Percentiles rank a stretch among this genome's conserved stretches.
Conservation (phyloP, 2,329 filamentous ascomycete genomes). For the Aureobasidium sp. region DNA sequence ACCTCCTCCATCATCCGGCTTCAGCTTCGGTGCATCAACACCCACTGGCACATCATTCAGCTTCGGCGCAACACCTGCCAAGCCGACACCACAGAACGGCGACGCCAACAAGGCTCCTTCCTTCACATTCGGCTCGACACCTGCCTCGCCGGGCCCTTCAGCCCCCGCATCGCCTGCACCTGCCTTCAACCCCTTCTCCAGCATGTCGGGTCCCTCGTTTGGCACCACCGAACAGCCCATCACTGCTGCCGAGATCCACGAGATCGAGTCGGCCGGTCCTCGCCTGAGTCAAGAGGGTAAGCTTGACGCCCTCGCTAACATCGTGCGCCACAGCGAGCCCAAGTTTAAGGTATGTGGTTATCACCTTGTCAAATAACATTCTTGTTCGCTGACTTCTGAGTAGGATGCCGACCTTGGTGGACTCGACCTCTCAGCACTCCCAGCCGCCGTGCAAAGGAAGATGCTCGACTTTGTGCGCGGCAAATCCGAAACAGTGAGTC, state of each 20-base stretch:
- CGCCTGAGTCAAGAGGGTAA: conserved; percentile 8
- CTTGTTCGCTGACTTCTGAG: not conserved
- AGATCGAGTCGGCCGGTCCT: conserved; percentile 12
- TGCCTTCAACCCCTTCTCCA: not conserved
- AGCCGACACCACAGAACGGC: not conserved
- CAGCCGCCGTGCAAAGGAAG: conserved; percentile 9
- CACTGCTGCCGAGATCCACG: conserved; percentile 12
- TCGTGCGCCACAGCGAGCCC: conserved; percentile 13
- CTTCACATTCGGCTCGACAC: conserved; percentile 5
- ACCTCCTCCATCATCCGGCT: not conserved
- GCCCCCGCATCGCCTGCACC: not conserved
- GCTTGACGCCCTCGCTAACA: conserved; percentile 4
- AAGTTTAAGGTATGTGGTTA: conserved; percentile 2
- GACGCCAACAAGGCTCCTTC: conserved; percentile 5
- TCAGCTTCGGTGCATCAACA: conserved; percentile 1
- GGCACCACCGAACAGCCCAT: not conserved
- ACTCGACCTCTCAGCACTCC: not conserved
- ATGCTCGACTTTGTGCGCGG: conserved; percentile 13
- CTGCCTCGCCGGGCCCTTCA: not conserved
- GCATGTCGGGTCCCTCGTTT: not conserved
- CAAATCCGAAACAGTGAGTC: conserved; percentile 4
- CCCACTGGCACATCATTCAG: conserved; percentile 3
- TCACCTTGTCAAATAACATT: not conserved
- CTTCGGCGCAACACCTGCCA: conserved; percentile 1
- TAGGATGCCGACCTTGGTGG: conserved; percentile 6